These are phyloP conservation scores for Penicillium glabrum DNA, from an alignment of 2,329 filamentous ascomycete genomes.

Conservation along the genomic window DNA sequence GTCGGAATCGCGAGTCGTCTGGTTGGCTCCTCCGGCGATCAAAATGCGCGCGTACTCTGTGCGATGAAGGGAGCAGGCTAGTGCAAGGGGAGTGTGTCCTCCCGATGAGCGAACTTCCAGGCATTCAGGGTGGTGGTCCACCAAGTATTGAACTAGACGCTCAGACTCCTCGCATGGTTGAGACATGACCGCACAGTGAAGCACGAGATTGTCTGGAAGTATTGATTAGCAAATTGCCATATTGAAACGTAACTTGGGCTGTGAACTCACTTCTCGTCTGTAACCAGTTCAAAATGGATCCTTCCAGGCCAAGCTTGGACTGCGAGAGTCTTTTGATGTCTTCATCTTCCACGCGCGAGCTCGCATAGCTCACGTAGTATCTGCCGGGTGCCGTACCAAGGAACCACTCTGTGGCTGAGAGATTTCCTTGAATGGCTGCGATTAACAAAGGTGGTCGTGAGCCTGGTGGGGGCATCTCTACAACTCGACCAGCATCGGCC, in stretches of 20 bases:
- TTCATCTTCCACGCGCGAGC: constrained; percentile 60
- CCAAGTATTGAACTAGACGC: constrained; percentile 64
- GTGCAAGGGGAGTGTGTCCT: constrained; percentile 62
- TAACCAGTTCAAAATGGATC: constrained; percentile 55
- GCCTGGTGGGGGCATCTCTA: background rate
- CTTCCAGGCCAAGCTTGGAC: constrained; percentile 62
- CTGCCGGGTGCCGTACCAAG: constrained; percentile 67
- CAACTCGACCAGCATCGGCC: constrained; percentile 61
- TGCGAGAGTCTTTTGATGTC: constrained; percentile 62
- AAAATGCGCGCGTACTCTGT: constrained; percentile 53
- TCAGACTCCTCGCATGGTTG: constrained; percentile 44
- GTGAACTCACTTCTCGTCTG: constrained; percentile 50
- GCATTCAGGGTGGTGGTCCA: constrained; percentile 60
- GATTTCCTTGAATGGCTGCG: constrained; percentile 45
- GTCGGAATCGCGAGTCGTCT: constrained; percentile 59
- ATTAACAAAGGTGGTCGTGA: constrained; percentile 32
- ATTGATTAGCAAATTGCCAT: background rate
- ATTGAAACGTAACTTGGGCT: background rate
- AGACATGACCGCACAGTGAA: constrained; percentile 65
- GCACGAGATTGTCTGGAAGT: constrained; percentile 48
- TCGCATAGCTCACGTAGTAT: constrained; percentile 68
- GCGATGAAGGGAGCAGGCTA: constrained; percentile 58
- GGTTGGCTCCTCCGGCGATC: constrained; percentile 68
- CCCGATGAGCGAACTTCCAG: constrained; percentile 57
- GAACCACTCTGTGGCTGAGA: constrained; percentile 77